Base-by-base conservation (phyloP, 2,329 filamentous ascomycete genomes). In the Tolypocladium capitatum region DNA sequence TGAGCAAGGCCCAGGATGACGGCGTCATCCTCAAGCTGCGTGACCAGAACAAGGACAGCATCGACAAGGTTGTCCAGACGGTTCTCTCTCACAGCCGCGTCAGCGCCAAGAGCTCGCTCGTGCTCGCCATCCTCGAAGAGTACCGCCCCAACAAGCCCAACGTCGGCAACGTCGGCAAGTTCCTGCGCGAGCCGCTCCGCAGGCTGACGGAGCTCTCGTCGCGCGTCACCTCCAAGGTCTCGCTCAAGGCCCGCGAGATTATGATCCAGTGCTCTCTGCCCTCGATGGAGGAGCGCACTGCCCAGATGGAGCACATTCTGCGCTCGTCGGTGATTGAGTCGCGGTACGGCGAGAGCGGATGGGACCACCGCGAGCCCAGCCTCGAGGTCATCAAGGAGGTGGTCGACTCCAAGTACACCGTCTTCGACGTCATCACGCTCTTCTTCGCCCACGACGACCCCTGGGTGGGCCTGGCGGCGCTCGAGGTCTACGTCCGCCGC, bases 301-400 rank as follows among this genome's bases (percentile, higher is more conserved):
- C 84, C 7, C 92, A 98, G 72, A 96, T 98, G 91, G 92, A 97
- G 73, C 91, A 97, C 68, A 98, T 98, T 55, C 76, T 98, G 48
- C 86, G 90, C 50, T 95, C 91, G 27, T 91, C 92, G 0, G 92
- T 98, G 21, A 81, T 96, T 8, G 89, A 98, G 67, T 95, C 90
- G n/a, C 83, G 86, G 56, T 98, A 98, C 61, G 92, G 92, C 50
- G 92, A 98, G 75, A 90, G 87, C 51, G 90, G 91, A 46, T 95
- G 87, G 86, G 91, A 96, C 54, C 92, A 98, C 70, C 79, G 92
- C 55, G 86, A 96, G 68, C 92, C 92, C 43, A 87, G 84, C 68
- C 72, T 94, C 47, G 85, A 94, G 21, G 75, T 94, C 54, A 84
- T 98, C 70, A 95, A 95, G 74, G 92, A 98, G 67, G 90, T 98